Conservation (phyloP, 495 filamentous ascomycete species). For the Aspergillus bertholletiae region DNA sequence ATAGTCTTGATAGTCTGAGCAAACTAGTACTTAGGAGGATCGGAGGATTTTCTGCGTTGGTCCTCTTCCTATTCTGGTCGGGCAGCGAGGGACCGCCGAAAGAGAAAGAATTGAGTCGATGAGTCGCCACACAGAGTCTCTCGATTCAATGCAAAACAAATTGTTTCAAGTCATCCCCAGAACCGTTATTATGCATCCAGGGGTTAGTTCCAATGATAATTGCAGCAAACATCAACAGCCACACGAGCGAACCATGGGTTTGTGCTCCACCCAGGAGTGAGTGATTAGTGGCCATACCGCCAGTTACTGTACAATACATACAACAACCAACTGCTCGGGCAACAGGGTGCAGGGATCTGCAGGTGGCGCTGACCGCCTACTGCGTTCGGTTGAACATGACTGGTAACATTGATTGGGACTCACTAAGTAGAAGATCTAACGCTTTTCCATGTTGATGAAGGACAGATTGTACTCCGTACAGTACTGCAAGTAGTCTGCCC, state of each 20-base stretch:
- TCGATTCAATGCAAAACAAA: neutral
- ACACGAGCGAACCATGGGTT: constrained; percentile 7
- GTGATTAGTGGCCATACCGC: neutral
- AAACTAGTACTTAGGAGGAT: constrained; percentile 8
- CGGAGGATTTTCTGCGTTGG: constrained; percentile 11
- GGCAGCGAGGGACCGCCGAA: constrained; percentile 12
- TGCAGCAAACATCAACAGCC: neutral
- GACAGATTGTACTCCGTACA: too few species aligned
- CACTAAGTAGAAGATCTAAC: too few species aligned
- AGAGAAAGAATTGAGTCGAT: constrained; percentile 3
- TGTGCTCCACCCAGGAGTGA: neutral
- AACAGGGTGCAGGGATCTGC: neutral
- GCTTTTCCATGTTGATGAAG: too few species aligned
- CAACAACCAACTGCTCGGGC: neutral
- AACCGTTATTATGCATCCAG: neutral
- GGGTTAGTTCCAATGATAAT: neutral
- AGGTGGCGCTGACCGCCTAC: too few species aligned
- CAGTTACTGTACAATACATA: neutral
- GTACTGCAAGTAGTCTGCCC: too few species aligned
- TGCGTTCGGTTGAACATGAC: too few species aligned
- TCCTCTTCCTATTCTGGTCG: constrained; percentile 7
- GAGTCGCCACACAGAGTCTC: neutral
- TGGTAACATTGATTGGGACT: too few species aligned
- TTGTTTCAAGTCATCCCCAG: neutral
- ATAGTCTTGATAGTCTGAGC: constrained; percentile 11